Percentiles rank a stretch among this genome's conserved stretches.
phyloP scores from a whole-genome alignment of 495 filamentous ascomycete species.

The Coniosporium apollinis region DNA sequence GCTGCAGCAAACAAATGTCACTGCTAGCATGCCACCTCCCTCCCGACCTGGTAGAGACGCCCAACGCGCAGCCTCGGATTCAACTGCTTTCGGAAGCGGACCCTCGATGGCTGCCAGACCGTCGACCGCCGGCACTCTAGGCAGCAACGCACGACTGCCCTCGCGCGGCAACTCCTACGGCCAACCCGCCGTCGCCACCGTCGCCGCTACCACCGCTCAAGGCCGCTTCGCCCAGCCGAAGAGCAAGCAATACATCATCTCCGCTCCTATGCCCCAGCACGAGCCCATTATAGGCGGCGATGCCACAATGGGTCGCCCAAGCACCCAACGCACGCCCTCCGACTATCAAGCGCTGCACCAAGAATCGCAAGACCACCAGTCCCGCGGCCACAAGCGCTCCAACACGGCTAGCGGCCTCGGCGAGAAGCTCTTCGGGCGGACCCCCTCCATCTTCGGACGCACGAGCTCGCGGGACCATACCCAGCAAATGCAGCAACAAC shows the following conservation, averaged over 20 bases:
- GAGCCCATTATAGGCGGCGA: constrained; percentile 20
- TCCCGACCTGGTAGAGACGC: constrained; percentile 31
- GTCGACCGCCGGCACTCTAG: constrained; percentile 65
- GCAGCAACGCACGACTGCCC: constrained; percentile 41
- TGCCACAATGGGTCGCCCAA: constrained; percentile 41
- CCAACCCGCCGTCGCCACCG: constrained; percentile 70
- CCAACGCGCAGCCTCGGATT: constrained; percentile 40
- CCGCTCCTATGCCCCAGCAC: constrained; percentile 47
- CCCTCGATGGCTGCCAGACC: constrained; percentile 42
- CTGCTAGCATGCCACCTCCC: constrained; percentile 30
- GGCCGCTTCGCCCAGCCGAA: constrained; percentile 79
- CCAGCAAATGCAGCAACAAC: no score
- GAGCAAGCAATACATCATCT: constrained; percentile 59
- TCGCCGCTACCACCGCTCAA: constrained; percentile 80
- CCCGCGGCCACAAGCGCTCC: constrained; percentile 73
- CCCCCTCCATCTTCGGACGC: constrained; percentile 59
- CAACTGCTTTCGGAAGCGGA: constrained; percentile 28
- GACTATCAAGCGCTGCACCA: constrained; percentile 31
- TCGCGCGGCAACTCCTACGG: constrained; percentile 73
- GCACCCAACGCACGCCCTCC: constrained; percentile 28
- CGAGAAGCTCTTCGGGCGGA: constrained; percentile 64
- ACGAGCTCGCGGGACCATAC: no score
- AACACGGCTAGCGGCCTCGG: constrained; percentile 72
- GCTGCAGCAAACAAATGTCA: constrained; percentile 27
- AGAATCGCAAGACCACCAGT: constrained; percentile 27